A percentile compares a stretch with the other conserved stretches of the same genome.
Evolutionary conservation across 495 filamentous ascomycete species (phyloP).

Genomic region (Neohortaea acidophila): DNA sequence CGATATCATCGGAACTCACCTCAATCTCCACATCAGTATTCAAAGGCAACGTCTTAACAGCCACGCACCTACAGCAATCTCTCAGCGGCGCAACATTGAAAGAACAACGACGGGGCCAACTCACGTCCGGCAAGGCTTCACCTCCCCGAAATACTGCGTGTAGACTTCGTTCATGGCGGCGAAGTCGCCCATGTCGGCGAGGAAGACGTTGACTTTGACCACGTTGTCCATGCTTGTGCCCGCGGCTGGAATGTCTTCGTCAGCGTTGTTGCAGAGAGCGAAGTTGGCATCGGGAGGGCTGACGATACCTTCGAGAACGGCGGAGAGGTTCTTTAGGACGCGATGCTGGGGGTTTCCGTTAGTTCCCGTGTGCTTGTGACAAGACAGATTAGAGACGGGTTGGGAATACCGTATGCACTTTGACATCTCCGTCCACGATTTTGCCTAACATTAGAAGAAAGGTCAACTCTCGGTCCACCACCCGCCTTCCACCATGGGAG

Average conservation of each 20-base stretch:
- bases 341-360: conserved; percentile 6
- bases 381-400: conserved; percentile 25
- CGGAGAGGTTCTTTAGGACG: conserved; percentile 43
- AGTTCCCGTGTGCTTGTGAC: not conserved
- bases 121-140: conserved; percentile 13
- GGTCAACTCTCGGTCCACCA: too few species aligned
- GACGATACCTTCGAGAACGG: conserved; percentile 51
- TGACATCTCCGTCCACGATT: conserved; percentile 15
- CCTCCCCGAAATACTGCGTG: conserved; percentile 20
- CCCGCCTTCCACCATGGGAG: too few species aligned
- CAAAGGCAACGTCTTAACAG: conserved; percentile 48
- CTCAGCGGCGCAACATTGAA: not conserved
- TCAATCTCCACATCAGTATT: conserved; percentile 61
- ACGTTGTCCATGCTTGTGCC: conserved; percentile 48
- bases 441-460: too few species aligned
- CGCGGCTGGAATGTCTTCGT: too few species aligned
- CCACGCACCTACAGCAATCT: conserved; percentile 40
- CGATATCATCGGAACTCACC: too few species aligned
- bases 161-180: conserved; percentile 41
- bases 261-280: too few species aligned
- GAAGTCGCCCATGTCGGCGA: conserved; percentile 56
- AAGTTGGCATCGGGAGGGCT: too few species aligned
- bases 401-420: conserved; percentile 19
- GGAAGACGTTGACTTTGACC: conserved; percentile 55
- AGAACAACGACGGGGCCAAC: not conserved